Percentiles rank a stretch among this genome's conserved stretches.
These are phyloP conservation scores for Glutinoglossum americanum DNA, from an alignment of 495 filamentous ascomycete genomes.

Conservation along the genomic window DNA sequence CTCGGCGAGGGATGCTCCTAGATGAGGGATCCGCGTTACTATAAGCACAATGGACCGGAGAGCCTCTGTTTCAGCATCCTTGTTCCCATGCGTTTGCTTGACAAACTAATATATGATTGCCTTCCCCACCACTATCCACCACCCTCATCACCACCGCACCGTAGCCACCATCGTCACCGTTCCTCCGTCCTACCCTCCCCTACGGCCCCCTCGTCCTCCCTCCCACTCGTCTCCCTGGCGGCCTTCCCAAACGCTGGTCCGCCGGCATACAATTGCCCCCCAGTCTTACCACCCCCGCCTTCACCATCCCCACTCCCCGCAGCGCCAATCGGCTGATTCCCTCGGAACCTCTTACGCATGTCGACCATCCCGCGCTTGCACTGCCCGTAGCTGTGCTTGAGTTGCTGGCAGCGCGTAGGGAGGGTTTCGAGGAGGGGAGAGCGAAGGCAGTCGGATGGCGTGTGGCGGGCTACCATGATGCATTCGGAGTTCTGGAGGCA, in stretches of 20 bases:
- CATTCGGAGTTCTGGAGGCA: conserved; percentile 93
- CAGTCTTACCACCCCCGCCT: conserved; percentile 17
- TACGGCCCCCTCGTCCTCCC: background rate
- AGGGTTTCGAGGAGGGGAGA: conserved; percentile 55
- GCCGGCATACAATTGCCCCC: conserved; percentile 61
- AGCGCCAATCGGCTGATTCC: conserved; percentile 68
- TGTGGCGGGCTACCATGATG: conserved; percentile 74
- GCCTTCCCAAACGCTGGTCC: conserved; percentile 37
- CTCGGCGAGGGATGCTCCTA: too few relatives aligned
- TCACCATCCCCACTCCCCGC: conserved; percentile 19
- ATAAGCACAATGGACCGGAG: too few relatives aligned
- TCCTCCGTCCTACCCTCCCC: background rate
- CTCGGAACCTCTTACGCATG: conserved; percentile 96
- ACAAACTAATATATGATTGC: too few relatives aligned
- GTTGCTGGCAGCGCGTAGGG: conserved; percentile 73
- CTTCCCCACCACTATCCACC: too few relatives aligned
- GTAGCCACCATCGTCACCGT: background rate
- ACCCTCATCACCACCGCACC: background rate
- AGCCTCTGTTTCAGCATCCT: too few relatives aligned
- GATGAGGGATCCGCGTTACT: too few relatives aligned
- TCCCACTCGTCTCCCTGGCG: background rate
- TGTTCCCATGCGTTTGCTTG: too few relatives aligned
- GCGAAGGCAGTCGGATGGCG: conserved; percentile 69
- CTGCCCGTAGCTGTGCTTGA: conserved; percentile 77
- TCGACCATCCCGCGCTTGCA: conserved; percentile 94